Evolutionary conservation across 2,329 filamentous ascomycete species (phyloP), one percentile per base, ranked within the genome.

Genomic region (Penicillium sp.): DNA sequence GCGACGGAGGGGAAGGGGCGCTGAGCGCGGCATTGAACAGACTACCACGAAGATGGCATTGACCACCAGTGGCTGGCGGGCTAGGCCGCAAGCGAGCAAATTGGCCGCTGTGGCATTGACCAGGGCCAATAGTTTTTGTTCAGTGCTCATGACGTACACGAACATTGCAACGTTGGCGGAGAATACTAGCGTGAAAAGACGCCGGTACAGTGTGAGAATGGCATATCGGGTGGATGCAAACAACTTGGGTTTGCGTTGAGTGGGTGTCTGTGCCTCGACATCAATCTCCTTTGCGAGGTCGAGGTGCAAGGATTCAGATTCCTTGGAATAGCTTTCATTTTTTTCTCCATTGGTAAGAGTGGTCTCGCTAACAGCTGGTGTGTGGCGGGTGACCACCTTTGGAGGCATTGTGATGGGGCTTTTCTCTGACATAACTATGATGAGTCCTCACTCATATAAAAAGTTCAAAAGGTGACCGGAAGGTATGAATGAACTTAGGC

Each of bases 21-120:
- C 71, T 31, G 69, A 76, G 46, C 69, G 68, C n/a, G 78, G 78
- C 45, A 78, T 73, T 17, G 73, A 74, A 55, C 73, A 74, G 50
- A 79, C 77, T 11, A 75, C 57, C 48, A 69, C 63, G 64, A 81
- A 82, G 42, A 82, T 73, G 16, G 71, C 63, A 66, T 83, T 83
- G 67, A 83, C 77, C n/a, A 82, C 71, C 45, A 81, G 69, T 55
- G 81, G 80, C 63, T 83, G 80, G 53, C 80, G 78, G 49, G 80
- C 76, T 36, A 81, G 63, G 31, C 81, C 74, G 36, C 77, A 76
- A 4, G 73, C 75, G 3, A 78, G 67, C 50, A 82, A 59, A 60
- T 83, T 83, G 47, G 73, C 71, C 6, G 77, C 72, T 1, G 73
- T 67, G 19, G 77, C 77, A 51, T 78, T 78, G 36, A 76, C 73